A percentile compares a stretch with the other conserved stretches of the same genome.
These are phyloP conservation scores for Hypoxylon intermedium DNA, from an alignment of 495 filamentous ascomycete genomes.

Conservation along the genomic window DNA sequence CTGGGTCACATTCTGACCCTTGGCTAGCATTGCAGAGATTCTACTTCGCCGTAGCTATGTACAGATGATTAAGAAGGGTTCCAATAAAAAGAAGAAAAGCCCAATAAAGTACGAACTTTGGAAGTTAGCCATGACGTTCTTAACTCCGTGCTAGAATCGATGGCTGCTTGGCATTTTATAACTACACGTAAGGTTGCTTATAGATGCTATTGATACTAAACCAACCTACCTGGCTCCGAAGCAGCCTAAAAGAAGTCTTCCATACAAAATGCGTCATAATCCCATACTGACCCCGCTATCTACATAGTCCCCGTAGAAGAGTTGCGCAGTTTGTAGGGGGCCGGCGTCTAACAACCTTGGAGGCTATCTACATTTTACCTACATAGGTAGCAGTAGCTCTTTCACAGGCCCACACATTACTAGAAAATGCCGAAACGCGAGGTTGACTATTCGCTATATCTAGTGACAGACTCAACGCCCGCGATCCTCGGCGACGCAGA, in stretches of 20 bases:
- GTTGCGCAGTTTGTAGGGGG: too few species aligned
- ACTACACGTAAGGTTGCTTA: too few species aligned
- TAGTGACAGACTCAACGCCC: constrained; percentile 90
- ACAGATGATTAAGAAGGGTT: constrained; percentile 28
- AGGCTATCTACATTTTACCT: too few species aligned
- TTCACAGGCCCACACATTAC: not conserved
- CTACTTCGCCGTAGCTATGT: constrained; percentile 27
- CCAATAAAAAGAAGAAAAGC: constrained; percentile 24
- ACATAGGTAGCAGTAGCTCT: not conserved
- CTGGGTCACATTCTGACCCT: constrained; percentile 14
- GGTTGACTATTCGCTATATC: constrained; percentile 71
- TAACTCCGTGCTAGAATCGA: not conserved
- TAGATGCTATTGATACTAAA: too few species aligned
- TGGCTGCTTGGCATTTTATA: too few species aligned
- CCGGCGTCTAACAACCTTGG: too few species aligned
- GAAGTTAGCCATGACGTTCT: not conserved
- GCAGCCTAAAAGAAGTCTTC: not conserved
- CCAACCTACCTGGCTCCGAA: too few species aligned
- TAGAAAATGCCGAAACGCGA: constrained; percentile 40
- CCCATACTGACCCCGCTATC: constrained; percentile 7
- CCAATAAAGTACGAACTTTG: too few species aligned
- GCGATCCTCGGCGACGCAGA: constrained; percentile 71
- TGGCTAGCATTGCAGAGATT: constrained; percentile 11
- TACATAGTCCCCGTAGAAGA: constrained; percentile 11
- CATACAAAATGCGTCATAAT: constrained; percentile 8